These are phyloP conservation scores for Metschnikowia similis DNA, from an alignment of 805 yeast genomes.

Conservation along the genomic window DNA sequence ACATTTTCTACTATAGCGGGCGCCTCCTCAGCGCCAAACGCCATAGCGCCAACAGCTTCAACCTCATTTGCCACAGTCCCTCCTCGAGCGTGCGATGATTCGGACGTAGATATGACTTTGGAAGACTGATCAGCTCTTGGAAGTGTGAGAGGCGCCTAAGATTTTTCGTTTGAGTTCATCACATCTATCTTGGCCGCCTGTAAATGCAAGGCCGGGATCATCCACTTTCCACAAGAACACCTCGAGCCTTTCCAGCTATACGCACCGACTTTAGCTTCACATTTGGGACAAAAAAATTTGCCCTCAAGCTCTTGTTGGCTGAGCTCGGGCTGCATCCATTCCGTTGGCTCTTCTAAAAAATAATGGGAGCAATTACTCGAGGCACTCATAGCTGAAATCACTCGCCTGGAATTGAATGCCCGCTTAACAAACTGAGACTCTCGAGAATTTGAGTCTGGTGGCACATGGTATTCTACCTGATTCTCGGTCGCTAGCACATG, in stretches of 20 bases:
- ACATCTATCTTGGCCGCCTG: slow-evolving; percentile 79
- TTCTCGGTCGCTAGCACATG: slow-evolving; percentile 59
- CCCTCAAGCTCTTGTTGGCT: slow-evolving; percentile 79
- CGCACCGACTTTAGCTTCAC: slow-evolving; percentile 81
- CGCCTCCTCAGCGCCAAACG: slow-evolving; percentile 3
- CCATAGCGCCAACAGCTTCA: neutral
- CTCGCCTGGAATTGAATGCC: slow-evolving; percentile 57
- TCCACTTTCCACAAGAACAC: slow-evolving; percentile 95
- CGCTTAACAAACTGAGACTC: slow-evolving; percentile 64
- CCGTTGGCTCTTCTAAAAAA: slow-evolving; percentile 75
- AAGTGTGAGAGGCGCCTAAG: neutral
- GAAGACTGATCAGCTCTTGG: slow-evolving; percentile 23
- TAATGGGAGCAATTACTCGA: slow-evolving; percentile 71
- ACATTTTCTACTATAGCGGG: slow-evolving; percentile 7
- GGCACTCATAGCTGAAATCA: slow-evolving; percentile 55
- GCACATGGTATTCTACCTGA: slow-evolving; percentile 60
- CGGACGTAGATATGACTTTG: slow-evolving; percentile 43
- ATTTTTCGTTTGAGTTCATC: slow-evolving; percentile 22
- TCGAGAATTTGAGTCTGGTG: slow-evolving; percentile 60
- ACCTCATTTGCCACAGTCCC: slow-evolving; percentile 17
- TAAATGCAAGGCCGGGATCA: slow-evolving; percentile 84
- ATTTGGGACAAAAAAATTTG: slow-evolving; percentile 77
- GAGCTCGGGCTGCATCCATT: slow-evolving; percentile 87
- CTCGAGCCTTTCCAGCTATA: slow-evolving; percentile 93
- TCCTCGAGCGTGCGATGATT: slow-evolving; percentile 23